These are phyloP conservation scores for Aspergillus nidulans DNA, from an alignment of 495 filamentous ascomycete species.

Conservation along the genomic window DNA sequence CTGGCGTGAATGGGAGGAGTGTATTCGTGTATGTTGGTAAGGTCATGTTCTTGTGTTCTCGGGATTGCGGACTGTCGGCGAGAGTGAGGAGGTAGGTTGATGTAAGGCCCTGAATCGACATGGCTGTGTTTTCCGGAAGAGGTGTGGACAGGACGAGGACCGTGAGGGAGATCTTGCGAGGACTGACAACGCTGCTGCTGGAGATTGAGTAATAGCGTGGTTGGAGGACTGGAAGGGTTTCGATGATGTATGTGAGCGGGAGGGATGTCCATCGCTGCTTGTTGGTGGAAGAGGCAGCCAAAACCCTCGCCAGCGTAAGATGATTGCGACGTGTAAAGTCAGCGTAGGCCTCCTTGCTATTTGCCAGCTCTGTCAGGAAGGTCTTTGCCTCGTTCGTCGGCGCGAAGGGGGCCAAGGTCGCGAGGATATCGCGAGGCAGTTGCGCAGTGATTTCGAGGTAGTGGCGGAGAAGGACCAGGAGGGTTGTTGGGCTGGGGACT, in stretches of 20 bases:
- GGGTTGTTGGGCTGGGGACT: constrained; percentile 41
- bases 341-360: constrained; percentile 33
- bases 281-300: constrained; percentile 16
- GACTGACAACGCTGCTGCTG: constrained; percentile 42
- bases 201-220: constrained; percentile 55
- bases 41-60: constrained; percentile 22
- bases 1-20: constrained; percentile 25
- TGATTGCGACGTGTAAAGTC: constrained; percentile 28
- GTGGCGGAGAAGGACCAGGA: constrained; percentile 38
- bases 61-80: constrained; percentile 19
- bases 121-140: constrained; percentile 20
- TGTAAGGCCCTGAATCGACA: constrained; percentile 39
- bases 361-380: constrained; percentile 27
- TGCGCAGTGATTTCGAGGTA: constrained; percentile 49
- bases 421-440: constrained; percentile 40
- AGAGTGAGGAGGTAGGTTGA: constrained; percentile 46
- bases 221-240: constrained; percentile 37
- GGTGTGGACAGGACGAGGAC: constrained; percentile 33
- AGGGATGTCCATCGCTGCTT: constrained; percentile 29
- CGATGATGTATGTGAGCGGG: constrained; percentile 43
- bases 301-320: constrained; percentile 39
- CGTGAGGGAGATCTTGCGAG: constrained; percentile 40
- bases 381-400: constrained; percentile 34
- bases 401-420: constrained; percentile 41
- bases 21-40: constrained; percentile 19